A percentile compares a stretch with the other conserved stretches of the same genome.
Conservation (phyloP, 306 rosid species). For the Cicer bijugum region DNA sequence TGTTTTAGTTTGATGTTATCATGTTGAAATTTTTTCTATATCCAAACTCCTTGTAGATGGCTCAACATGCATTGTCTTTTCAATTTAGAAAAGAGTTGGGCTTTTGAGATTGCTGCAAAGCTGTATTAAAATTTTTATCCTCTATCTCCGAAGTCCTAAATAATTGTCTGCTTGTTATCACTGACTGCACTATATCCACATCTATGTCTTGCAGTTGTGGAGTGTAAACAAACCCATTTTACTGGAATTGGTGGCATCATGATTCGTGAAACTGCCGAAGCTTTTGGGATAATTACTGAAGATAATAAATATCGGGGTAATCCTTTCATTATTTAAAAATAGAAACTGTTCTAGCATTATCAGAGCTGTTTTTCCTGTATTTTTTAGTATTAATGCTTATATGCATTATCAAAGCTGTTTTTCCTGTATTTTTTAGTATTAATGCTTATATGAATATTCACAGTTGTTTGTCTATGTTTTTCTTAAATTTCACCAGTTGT, state of each 20-base stretch:
- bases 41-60: background rate
- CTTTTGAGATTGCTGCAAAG: background rate
- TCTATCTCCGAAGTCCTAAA: background rate
- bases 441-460: slow-evolving; percentile 16
- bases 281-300: slow-evolving; percentile 75
- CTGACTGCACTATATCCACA: slow-evolving; percentile 24
- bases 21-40: background rate
- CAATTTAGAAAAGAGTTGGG: background rate
- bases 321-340: slow-evolving; percentile 23
- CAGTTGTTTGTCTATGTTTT: background rate
- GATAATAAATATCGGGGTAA: slow-evolving; percentile 71
- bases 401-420: slow-evolving; percentile 16
- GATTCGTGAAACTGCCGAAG: slow-evolving; percentile 88
- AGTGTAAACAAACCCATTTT: slow-evolving; percentile 64
- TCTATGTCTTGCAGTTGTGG: slow-evolving; percentile 64
- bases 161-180: slow-evolving; percentile 9
- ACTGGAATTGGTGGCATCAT: slow-evolving; percentile 71
- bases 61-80: background rate
- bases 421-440: slow-evolving; percentile 24
- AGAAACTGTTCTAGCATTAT: slow-evolving; percentile 32
- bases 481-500: background rate
- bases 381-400: slow-evolving; percentile 13
- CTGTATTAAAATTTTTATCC: background rate
- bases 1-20: slow-evolving; percentile 17
- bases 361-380: slow-evolving; percentile 23